A percentile compares a stretch with the other conserved stretches of the same genome.
These are phyloP conservation scores for Oryza meridionalis DNA, from an alignment of 176 grass and related monocot species.

Conservation along the genomic window DNA sequence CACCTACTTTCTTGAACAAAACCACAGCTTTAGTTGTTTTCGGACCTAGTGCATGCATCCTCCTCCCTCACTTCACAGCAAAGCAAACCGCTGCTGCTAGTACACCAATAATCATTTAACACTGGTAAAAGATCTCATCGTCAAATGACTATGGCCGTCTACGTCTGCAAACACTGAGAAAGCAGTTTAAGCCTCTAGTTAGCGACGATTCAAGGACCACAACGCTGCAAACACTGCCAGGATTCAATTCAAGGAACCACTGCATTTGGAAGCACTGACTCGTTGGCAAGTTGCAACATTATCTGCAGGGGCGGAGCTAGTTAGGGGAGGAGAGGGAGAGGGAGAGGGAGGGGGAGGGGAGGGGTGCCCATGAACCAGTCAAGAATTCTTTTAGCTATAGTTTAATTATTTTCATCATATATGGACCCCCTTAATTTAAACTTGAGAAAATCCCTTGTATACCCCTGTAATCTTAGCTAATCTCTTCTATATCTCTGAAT, in stretches of 20 bases:
- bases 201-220: background rate
- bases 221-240: background rate
- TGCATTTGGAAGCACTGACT: background rate
- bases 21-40: conserved; percentile 6
- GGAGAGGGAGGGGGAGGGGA: too few species aligned
- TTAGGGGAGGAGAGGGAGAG: too few species aligned
- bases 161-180: background rate
- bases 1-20: conserved; percentile 1
- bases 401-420: too few species aligned
- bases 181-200: background rate
- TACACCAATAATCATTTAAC: background rate
- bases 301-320: background rate
- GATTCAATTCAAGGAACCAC: background rate
- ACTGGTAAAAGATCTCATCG: background rate
- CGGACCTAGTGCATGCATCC: background rate
- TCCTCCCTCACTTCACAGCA: background rate
- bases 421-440: too few species aligned
- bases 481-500: too few species aligned
- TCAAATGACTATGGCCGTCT: background rate
- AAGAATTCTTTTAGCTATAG: too few species aligned
- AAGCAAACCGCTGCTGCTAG: background rate
- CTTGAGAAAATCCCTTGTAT: too few species aligned
- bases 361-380: too few species aligned
- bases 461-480: too few species aligned
- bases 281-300: conserved; percentile 13